Percentiles rank a stretch among this genome's conserved stretches.
phyloP scores from a whole-genome alignment of 225 moss, liverwort and hornwort genomes.

The Straminergon stramineum region DNA sequence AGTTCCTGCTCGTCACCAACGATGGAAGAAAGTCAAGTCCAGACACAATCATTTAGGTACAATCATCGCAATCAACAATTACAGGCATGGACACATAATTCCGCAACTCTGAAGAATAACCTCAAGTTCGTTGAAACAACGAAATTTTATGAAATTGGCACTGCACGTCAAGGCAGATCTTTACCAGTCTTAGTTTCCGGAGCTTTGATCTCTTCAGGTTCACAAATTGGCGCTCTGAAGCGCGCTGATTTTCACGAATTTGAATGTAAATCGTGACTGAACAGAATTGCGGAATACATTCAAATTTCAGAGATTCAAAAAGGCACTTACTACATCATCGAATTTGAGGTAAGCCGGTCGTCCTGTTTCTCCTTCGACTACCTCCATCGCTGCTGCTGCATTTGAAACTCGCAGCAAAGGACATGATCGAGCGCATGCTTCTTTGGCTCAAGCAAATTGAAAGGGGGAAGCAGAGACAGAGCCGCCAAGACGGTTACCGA shows the following conservation, averaged over 20 bases:
- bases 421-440: not conserved
- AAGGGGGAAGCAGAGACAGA: not conserved
- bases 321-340: conserved; percentile 50
- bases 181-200: not conserved
- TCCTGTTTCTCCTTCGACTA: conserved; percentile 8
- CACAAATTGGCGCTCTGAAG: not conserved
- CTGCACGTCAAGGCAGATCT: not conserved
- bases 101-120: not conserved
- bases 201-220: not conserved
- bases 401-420: not conserved
- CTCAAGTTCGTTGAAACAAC: not conserved
- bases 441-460: not conserved
- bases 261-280: not conserved
- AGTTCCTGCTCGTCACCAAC: conserved; percentile 36
- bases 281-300: not conserved
- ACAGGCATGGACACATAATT: not conserved
- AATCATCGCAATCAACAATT: not conserved
- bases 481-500: not conserved
- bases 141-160: not conserved
- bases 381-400: conserved; percentile 16
- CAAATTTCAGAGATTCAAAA: not conserved
- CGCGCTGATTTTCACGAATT: not conserved
- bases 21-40: not conserved
- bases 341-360: conserved; percentile 53
- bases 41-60: not conserved